These are phyloP conservation scores for Citrullus mucosospermus DNA, from an alignment of 306 rosid genomes.

Conservation along the genomic window DNA sequence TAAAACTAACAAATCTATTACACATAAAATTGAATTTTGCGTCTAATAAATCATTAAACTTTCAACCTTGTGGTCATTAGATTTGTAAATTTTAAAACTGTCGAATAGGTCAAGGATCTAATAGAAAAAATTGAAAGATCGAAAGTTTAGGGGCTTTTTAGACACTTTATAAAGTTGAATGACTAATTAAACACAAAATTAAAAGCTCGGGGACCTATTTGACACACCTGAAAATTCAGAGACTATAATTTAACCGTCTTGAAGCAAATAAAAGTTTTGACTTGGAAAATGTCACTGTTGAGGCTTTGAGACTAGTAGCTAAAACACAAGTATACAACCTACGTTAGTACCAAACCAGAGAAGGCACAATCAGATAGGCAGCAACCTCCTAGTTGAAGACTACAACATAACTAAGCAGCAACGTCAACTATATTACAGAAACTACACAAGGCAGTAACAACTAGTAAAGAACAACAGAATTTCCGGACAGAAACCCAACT, in stretches of 20 bases:
- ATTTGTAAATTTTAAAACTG: too few species aligned
- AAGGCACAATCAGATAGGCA: neutral
- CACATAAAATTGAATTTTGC: too few species aligned
- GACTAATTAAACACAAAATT: neutral
- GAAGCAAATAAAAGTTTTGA: neutral
- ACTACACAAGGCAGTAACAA: neutral
- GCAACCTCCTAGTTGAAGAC: neutral
- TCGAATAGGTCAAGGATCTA: too few species aligned
- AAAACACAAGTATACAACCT: neutral
- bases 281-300: neutral
- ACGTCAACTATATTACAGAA: neutral
- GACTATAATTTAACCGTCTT: neutral
- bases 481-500: neutral
- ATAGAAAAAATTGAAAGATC: neutral
- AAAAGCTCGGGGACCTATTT: too few species aligned
- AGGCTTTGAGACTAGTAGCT: neutral
- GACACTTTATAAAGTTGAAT: too few species aligned
- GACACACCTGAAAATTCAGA: too few species aligned
- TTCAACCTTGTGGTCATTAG: too few species aligned
- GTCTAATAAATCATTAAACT: too few species aligned
- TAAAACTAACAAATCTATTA: too few species aligned
- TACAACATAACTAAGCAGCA: neutral
- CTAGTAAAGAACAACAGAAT: neutral
- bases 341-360: neutral
- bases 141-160: too few species aligned